Evolutionary conservation across 2,329 filamentous ascomycete genomes (phyloP).

Genomic region (Aspergillus pseudotamarii): DNA sequence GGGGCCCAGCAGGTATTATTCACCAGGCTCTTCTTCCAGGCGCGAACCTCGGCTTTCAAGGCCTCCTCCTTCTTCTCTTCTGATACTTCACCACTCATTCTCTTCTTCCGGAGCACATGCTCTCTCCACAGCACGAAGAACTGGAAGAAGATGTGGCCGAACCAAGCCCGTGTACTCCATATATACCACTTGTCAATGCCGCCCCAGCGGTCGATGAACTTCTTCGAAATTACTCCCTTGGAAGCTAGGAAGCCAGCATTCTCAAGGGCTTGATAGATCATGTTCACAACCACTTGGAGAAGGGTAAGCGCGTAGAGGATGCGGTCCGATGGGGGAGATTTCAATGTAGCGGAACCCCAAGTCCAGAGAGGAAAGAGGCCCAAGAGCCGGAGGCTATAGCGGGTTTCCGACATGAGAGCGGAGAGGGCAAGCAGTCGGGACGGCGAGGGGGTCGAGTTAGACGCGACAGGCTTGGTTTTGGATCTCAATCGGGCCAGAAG

Average conservation of each 20-base stretch:
- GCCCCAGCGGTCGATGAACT: slow-evolving; percentile 44
- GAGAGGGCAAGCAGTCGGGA: slow-evolving; percentile 54
- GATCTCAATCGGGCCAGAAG: slow-evolving; percentile 37
- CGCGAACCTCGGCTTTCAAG: slow-evolving; percentile 48
- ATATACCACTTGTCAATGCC: slow-evolving; percentile 64
- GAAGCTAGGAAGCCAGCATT: slow-evolving; percentile 77
- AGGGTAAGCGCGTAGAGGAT: slow-evolving; percentile 60
- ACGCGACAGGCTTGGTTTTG: slow-evolving; percentile 9
- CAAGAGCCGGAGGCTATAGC: slow-evolving; percentile 60
- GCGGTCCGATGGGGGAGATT: slow-evolving; percentile 45
- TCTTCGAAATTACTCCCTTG: slow-evolving; percentile 67
- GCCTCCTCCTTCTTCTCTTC: slow-evolving; percentile 36
- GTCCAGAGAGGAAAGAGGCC: slow-evolving; percentile 74
- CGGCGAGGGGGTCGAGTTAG: slow-evolving; percentile 33
- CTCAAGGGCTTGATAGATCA: slow-evolving; percentile 77
- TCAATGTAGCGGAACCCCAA: slow-evolving; percentile 69
- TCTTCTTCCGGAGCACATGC: slow-evolving; percentile 35
- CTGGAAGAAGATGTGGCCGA: slow-evolving; percentile 75
- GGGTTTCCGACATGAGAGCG: slow-evolving; percentile 52
- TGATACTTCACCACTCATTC: slow-evolving; percentile 27
- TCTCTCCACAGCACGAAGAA: slow-evolving; percentile 65
- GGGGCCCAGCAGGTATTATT: slow-evolving; percentile 78
- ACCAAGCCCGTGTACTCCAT: slow-evolving; percentile 81
- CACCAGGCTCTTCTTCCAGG: slow-evolving; percentile 64
- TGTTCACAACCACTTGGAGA: slow-evolving; percentile 68